Base-by-base conservation (phyloP, 192 early-diverging fungal species). In the Backusella westeae region DNA sequence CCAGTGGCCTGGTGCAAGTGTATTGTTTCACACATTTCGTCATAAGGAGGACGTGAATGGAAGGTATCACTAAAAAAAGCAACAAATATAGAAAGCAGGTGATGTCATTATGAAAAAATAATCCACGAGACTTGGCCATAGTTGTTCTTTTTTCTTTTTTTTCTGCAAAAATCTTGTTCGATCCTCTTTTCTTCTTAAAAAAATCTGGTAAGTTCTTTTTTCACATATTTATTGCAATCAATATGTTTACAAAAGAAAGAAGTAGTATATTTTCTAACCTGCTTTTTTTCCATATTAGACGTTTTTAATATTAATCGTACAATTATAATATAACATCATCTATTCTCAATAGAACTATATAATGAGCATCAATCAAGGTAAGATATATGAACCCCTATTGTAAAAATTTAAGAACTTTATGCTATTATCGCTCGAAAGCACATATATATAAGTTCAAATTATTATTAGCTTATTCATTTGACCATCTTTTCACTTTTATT, bases 101-200 rank as follows among this genome's bases (percentile, higher is more conserved):
- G 67, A 69, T 69, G 67, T 69, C 34, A 69, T 69, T 17, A 17
- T 34, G n/a, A 69, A 69, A 21, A 38, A 36, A 36, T 69, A 69
- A 69, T 69, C 34, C 34, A 69, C 34, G 34, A 69, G 17, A 56
- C 53, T 8, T 56, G 19, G 8, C 0, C 21, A 56, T 9, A 56
- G n/a, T n/a, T 69, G 3, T 39, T 36, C 21, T 17, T 38, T 69
- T 36, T 69, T 36, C 67, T 19, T 10, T 69, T 36, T 38, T n/a
- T 36, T 12, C 35, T 29, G 4, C 15, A 19, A 36, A 36, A 69
- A 36, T 8, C 67, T 68, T n/a, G 52, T 53, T 53, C n/a, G 17
- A 53, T 53, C 19, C 53, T 56, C n/a, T 56, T 56, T n/a, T 56
- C 21, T 56, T 56, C 53, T 23, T 56, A 56, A 56, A n/a, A 53